A percentile compares a stretch with the other conserved stretches of the same genome.
phyloP scores from a whole-genome alignment of 148 eudicot species.

The Rheum nobile region DNA sequence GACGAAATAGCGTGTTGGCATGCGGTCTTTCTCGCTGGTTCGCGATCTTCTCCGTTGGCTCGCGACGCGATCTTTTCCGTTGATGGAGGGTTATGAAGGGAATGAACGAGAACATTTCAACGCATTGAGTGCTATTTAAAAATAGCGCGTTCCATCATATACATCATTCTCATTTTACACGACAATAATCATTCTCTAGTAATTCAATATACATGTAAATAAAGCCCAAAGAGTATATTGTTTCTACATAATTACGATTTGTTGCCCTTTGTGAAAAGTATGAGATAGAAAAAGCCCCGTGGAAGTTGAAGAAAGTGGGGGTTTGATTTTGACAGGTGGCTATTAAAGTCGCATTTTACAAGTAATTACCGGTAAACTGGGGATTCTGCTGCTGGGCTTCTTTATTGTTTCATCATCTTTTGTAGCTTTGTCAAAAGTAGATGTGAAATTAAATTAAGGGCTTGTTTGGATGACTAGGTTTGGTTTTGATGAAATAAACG shows the following conservation, averaged over 20 bases:
- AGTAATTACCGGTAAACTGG: conserved; percentile 5
- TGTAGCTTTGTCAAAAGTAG: background rate
- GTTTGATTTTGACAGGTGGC: background rate
- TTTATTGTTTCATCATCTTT: background rate
- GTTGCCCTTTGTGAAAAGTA: background rate
- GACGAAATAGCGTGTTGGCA: too few species aligned
- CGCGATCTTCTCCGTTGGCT: too few species aligned
- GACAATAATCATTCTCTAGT: too few species aligned
- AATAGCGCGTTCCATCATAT: too few species aligned
- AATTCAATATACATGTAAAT: too few species aligned
- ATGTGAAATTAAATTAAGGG: background rate
- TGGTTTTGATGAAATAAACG: background rate
- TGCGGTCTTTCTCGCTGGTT: too few species aligned
- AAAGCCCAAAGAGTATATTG: background rate
- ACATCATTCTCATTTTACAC: too few species aligned
- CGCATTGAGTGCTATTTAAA: too few species aligned
- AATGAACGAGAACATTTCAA: too few species aligned
- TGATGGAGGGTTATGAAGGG: too few species aligned
- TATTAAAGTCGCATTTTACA: background rate
- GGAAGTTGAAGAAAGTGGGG: conserved; percentile 2
- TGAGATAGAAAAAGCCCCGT: background rate
- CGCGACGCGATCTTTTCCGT: too few species aligned
- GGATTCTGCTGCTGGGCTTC: background rate
- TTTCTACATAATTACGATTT: too few species aligned
- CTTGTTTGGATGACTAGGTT: background rate